phyloP scores from a whole-genome alignment of 108 stramenopile species.

The Cyclotella sp. region DNA sequence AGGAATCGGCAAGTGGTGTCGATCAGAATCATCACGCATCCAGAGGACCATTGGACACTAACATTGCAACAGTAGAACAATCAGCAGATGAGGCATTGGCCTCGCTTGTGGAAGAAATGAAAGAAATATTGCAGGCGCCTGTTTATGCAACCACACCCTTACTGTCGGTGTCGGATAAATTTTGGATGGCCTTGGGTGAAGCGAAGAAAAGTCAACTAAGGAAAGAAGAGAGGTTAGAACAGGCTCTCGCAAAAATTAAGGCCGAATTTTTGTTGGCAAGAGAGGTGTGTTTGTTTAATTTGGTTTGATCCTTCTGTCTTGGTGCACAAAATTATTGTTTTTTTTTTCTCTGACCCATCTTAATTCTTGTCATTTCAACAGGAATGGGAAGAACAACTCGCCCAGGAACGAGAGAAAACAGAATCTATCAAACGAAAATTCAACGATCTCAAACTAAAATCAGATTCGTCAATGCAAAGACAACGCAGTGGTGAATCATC shows the following conservation, averaged over 20 bases:
- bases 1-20: conserved; percentile 11
- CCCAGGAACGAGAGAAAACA: conserved; percentile 26
- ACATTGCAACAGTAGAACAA: conserved; percentile 59
- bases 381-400: conserved; percentile 47
- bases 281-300: conserved; percentile 58
- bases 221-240: conserved; percentile 79
- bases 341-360: too few species aligned
- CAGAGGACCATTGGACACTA: not conserved
- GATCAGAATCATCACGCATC: not conserved
- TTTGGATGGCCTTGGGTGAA: conserved; percentile 77
- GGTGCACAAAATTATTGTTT: too few species aligned
- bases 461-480: not conserved
- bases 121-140: conserved; percentile 82
- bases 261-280: conserved; percentile 84
- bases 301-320: not conserved
- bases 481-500: conserved; percentile 1
- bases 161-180: conserved; percentile 69
- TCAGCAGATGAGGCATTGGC: conserved; percentile 77
- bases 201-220: conserved; percentile 59
- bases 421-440: conserved; percentile 32
- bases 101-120: conserved; percentile 86
- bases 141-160: conserved; percentile 82
- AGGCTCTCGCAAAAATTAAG: conserved; percentile 80
- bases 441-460: conserved; percentile 27
- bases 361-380: not conserved